A percentile compares a stretch with the other conserved stretches of the same genome.
phyloP scores from a whole-genome alignment of 805 yeast species.

The Helenozyma rhizophorensis region DNA sequence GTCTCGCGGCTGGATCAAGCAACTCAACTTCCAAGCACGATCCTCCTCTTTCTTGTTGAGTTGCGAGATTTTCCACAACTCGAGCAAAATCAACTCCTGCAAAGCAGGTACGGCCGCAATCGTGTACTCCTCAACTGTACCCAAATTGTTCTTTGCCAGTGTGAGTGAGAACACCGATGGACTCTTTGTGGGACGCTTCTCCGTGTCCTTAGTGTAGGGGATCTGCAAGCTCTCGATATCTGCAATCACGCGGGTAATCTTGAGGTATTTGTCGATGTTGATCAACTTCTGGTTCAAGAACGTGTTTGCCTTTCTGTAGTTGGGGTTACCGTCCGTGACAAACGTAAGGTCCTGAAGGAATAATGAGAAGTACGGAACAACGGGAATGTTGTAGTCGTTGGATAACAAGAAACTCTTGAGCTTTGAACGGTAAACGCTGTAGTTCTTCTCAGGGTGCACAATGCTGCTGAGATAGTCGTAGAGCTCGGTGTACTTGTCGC shows the following conservation, averaged over 20 bases:
- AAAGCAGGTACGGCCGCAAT: constrained; percentile 40
- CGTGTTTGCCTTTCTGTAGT: constrained; percentile 56
- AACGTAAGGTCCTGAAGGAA: constrained; percentile 77
- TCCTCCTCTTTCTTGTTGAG: constrained; percentile 58
- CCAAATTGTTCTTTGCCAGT: constrained; percentile 7
- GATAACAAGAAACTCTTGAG: constrained; percentile 49
- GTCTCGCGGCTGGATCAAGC: constrained; percentile 53
- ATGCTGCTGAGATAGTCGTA: constrained; percentile 63
- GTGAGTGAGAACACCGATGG: constrained; percentile 20
- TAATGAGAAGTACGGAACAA: constrained; percentile 72
- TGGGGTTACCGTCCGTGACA: constrained; percentile 77
- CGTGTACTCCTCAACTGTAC: constrained; percentile 29
- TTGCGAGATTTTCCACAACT: constrained; percentile 66
- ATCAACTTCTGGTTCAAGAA: constrained; percentile 56
- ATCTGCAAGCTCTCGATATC: constrained; percentile 68
- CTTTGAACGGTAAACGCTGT: constrained; percentile 61
- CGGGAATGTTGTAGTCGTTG: constrained; percentile 51
- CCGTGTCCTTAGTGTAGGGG: constrained; percentile 38
- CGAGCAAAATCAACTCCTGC: constrained; percentile 60
- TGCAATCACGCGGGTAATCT: constrained; percentile 60
- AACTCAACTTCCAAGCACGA: constrained; percentile 70
- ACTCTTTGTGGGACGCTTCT: constrained; percentile 13
- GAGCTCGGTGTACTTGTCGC: constrained; percentile 56
- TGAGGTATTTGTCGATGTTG: constrained; percentile 70
- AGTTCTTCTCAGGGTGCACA: constrained; percentile 73